phyloP scores from a whole-genome alignment of 1,284 basidiomycete genomes.

The Leccinum subrobustum region DNA sequence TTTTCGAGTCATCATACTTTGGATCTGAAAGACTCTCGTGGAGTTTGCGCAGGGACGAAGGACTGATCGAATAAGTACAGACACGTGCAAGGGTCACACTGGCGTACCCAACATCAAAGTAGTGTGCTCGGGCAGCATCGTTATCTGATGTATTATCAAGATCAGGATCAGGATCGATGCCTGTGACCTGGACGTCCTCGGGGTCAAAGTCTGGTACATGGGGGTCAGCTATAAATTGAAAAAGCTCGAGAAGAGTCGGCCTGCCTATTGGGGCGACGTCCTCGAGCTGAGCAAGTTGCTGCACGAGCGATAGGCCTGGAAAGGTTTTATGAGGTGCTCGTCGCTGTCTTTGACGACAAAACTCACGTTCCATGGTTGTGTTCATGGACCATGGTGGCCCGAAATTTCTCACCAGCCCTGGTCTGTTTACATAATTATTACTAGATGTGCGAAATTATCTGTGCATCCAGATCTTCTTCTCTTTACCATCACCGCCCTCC shows the following conservation, averaged over 20 bases:
- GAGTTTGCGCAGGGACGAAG: slow-evolving; percentile 64
- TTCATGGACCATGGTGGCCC: background rate
- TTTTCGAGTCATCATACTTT: slow-evolving; percentile 74
- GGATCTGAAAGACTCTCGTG: slow-evolving; percentile 63
- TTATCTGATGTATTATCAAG: slow-evolving; percentile 25
- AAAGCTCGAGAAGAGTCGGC: slow-evolving; percentile 18
- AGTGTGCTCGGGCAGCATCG: slow-evolving; percentile 66
- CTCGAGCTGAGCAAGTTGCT: slow-evolving; percentile 80
- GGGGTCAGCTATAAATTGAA: slow-evolving; percentile 7
- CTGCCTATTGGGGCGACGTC: slow-evolving; percentile 67
- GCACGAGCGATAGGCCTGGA: slow-evolving; percentile 66
- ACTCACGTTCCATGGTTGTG: slow-evolving; percentile 34
- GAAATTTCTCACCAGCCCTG: slow-evolving; percentile 9
- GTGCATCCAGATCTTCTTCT: slow-evolving; percentile 19
- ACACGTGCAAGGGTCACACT: slow-evolving; percentile 28
- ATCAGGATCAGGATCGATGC: slow-evolving; percentile 31
- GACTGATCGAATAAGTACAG: slow-evolving; percentile 41
- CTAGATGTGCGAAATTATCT: slow-evolving; percentile 25
- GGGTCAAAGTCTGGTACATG: slow-evolving; percentile 67
- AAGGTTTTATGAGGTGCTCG: slow-evolving; percentile 7
- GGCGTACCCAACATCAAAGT: slow-evolving; percentile 75
- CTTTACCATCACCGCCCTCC: slow-evolving; percentile 33
- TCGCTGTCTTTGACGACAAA: background rate
- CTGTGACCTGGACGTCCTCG: slow-evolving; percentile 54
- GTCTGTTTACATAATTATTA: slow-evolving; percentile 36